Evolutionary conservation across 257 asterid genomes (phyloP).

Genomic region (Penstemon newberryi): DNA sequence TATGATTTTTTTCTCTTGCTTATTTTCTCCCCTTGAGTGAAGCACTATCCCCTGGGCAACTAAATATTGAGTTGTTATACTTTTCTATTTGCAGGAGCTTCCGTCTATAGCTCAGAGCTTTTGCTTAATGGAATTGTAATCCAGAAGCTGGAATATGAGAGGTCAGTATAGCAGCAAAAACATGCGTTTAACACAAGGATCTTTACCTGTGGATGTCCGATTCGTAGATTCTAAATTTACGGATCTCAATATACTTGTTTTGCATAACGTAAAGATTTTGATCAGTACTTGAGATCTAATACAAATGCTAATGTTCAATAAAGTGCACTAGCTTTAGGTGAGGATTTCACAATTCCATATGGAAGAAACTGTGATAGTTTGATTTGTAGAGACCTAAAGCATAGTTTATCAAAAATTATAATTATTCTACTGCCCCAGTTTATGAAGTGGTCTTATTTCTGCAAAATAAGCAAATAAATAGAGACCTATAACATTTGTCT

Average conservation of each 20-base stretch:
- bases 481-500: neutral
- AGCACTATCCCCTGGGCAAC: slow-evolving; percentile 22
- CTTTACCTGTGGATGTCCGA: too few relatives aligned
- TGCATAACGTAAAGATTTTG: too few relatives aligned
- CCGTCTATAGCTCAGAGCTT: slow-evolving; percentile 67
- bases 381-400: neutral
- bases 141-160: slow-evolving; percentile 64
- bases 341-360: neutral
- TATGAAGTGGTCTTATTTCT: neutral
- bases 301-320: neutral
- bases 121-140: slow-evolving; percentile 70
- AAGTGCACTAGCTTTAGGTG: neutral
- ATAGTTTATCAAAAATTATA: neutral
- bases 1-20: too few relatives aligned
- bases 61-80: slow-evolving; percentile 12
- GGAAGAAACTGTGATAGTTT: neutral
- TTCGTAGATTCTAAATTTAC: neutral
- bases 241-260: too few relatives aligned
- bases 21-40: neutral
- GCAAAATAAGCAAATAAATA: neutral
- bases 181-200: too few relatives aligned
- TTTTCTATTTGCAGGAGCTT: slow-evolving; percentile 54
- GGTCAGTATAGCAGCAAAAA: slow-evolving; percentile 38
- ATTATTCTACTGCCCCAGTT: neutral
- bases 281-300: slow-evolving; percentile 12